Conservation (phyloP, 352 stramenopile species). For the Pythium apleroticum region DNA sequence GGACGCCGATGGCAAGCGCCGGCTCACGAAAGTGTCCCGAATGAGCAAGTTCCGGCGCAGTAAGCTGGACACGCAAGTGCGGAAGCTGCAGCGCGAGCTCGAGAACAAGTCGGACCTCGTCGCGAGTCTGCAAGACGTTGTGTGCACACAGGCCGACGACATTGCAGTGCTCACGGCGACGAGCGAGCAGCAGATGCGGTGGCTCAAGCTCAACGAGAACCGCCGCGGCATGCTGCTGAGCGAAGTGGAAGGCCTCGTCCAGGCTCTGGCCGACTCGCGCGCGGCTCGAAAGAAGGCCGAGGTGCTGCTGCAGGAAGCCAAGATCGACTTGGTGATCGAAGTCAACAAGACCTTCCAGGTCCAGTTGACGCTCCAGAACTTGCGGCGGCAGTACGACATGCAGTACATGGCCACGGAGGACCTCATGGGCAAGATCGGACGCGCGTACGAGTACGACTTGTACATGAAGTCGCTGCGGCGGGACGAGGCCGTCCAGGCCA, state of each 20-base stretch:
- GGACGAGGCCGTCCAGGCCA: conserved; percentile 63
- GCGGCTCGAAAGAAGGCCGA: conserved; percentile 25
- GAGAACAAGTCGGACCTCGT: conserved; percentile 47
- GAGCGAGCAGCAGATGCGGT: conserved; percentile 42
- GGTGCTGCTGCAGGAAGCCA: conserved; percentile 33
- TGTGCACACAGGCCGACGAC: conserved; percentile 57
- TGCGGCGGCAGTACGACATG: conserved; percentile 52
- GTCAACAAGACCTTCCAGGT: conserved; percentile 46
- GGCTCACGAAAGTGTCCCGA: conserved; percentile 36
- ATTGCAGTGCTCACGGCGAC: conserved; percentile 40
- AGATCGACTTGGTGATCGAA: conserved; percentile 47
- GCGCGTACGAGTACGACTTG: conserved; percentile 56
- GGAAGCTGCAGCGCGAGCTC: conserved; percentile 55
- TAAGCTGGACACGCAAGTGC: conserved; percentile 63
- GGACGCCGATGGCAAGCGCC: conserved; percentile 9
- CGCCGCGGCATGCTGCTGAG: conserved; percentile 52
- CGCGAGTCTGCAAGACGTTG: conserved; percentile 45
- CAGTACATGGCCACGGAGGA: conserved; percentile 55
- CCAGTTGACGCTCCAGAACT: conserved; percentile 35
- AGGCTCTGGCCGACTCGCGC: conserved; percentile 29
- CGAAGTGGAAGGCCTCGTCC: conserved; percentile 43
- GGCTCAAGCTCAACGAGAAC: conserved; percentile 41
- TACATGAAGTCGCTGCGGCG: conserved; percentile 61
- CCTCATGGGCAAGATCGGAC: conserved; percentile 50
- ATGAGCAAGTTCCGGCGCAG: conserved; percentile 72